phyloP scores from a whole-genome alignment of 768 basidiomycete genomes.

The Tylopilus sp. region DNA sequence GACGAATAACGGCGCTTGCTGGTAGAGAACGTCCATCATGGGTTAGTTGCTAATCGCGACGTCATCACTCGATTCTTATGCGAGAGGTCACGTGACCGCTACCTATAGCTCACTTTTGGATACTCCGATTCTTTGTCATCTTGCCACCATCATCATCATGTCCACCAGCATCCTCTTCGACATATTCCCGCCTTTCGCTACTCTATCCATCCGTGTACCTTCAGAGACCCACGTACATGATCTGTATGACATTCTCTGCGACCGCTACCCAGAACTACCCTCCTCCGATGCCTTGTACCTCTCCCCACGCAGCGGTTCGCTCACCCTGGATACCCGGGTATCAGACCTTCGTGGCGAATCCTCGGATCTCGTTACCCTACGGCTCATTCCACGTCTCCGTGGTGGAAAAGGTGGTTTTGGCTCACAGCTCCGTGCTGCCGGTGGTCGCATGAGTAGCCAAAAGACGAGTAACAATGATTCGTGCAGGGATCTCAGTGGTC shows the following conservation, averaged over 20 bases:
- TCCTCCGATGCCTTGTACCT: conserved; percentile 38
- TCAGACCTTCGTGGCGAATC: conserved; percentile 33
- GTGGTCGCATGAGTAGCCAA: conserved; percentile 95
- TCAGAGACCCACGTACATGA: conserved; percentile 38
- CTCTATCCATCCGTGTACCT: conserved; percentile 46
- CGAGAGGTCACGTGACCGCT: neutral
- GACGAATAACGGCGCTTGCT: conserved; percentile 36
- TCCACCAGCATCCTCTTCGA: conserved; percentile 53
- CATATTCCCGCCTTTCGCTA: conserved; percentile 58
- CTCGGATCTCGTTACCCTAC: conserved; percentile 54
- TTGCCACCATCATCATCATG: conserved; percentile 36
- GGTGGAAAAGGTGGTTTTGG: conserved; percentile 99
- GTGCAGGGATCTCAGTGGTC: conserved; percentile 87
- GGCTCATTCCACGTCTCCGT: conserved; percentile 67
- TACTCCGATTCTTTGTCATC: neutral
- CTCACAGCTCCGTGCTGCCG: conserved; percentile 92
- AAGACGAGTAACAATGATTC: conserved; percentile 95
- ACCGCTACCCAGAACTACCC: conserved; percentile 49
- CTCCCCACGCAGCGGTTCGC: conserved; percentile 36
- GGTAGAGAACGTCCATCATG: conserved; percentile 14
- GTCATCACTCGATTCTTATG: no score
- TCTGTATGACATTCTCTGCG: conserved; percentile 42
- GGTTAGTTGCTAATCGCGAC: neutral
- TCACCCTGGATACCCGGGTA: conserved; percentile 31
- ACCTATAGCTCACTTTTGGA: conserved; percentile 10